Evolutionary conservation across 2,329 filamentous ascomycete species (phyloP), one percentile per base, ranked within the genome.

Genomic region (Hypoxylon sp.): DNA sequence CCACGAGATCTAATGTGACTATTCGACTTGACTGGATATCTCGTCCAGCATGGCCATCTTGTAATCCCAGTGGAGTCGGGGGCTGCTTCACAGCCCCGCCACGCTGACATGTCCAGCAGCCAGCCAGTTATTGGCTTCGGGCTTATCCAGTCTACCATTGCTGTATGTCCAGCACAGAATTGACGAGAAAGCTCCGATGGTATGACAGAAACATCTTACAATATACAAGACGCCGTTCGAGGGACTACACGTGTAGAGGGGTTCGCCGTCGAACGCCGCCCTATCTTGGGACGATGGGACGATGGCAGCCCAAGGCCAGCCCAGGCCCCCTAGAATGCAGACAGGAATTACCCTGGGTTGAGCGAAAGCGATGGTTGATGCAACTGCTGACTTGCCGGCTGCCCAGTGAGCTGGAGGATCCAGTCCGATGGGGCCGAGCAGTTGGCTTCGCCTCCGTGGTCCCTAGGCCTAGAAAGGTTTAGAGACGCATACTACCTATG

Each of bases 361-460:
- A 24, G 63, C 39, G 42, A 48, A 55, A 52, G 15, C 27, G 31
- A 62, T 32, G 32, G 58, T 62, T 57, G 58, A 68, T 65, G 61
- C 62, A 60, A 61, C 62, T 62, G 58, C 57, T 62, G 57, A 62
- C 61, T 60, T 57, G 54, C 44, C 56, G 57, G 35, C 39, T 61
- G 47, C 51, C 57, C 53, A 69, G 61, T 58, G 61, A 67, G 63
- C 63, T 62, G 66, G 65, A 72, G 71, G 74, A 75, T 72, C 69
- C 68, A 71, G 72, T 70, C 72, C 68, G 73, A 75, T 70, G 70
- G 71, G 72, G 72, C 72, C 73, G 72, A 72, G 72, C 63, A 70
- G 55, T 70, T 68, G 71, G 72, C 73, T 75, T 72, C 73, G 73
- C 72, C 73, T 68, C 73, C 64, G 64, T 57, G 46, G 53, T 65